Conservation (phyloP, 2,329 filamentous ascomycete species). For the Exophiala alcalophila region DNA sequence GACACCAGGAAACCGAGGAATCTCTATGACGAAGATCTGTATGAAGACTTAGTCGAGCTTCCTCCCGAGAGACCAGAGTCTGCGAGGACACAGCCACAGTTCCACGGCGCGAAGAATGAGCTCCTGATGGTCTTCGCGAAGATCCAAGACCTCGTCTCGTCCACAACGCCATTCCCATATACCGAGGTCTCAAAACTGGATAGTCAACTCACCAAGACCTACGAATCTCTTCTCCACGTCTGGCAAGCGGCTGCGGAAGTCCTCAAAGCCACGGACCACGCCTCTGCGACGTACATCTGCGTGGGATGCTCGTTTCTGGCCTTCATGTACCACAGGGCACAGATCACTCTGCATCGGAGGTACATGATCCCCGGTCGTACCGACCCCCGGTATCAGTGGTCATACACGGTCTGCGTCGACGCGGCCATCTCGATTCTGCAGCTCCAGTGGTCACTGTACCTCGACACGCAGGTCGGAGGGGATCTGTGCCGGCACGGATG, state of each 20-base stretch:
- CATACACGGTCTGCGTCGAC: slow-evolving; percentile 45
- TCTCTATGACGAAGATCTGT: slow-evolving; percentile 59
- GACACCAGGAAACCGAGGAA: slow-evolving; percentile 60
- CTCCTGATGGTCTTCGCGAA: slow-evolving; percentile 31
- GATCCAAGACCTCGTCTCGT: slow-evolving; percentile 26
- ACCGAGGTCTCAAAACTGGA: slow-evolving; percentile 29
- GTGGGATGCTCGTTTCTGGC: slow-evolving; percentile 35
- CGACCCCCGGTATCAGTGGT: slow-evolving; percentile 40
- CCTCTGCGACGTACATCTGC: slow-evolving; percentile 6
- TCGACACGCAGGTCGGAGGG: slow-evolving; percentile 41
- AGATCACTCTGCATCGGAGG: slow-evolving; percentile 38
- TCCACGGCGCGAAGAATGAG: slow-evolving; percentile 34
- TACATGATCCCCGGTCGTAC: slow-evolving; percentile 38
- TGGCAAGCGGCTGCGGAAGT: slow-evolving; percentile 18
- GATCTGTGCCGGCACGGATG: slow-evolving; percentile 42
- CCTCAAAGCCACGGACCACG: slow-evolving; percentile 8
- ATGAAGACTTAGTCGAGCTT: slow-evolving; percentile 48
- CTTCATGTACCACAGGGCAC: slow-evolving; percentile 35
- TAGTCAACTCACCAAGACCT: slow-evolving; percentile 23
- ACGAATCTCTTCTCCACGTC: slow-evolving; percentile 24
- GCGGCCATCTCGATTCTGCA: slow-evolving; percentile 45
- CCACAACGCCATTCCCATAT: slow-evolving; percentile 18
- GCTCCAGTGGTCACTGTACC: slow-evolving; percentile 45
- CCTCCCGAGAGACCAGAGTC: slow-evolving; percentile 52
- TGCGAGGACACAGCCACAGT: slow-evolving; percentile 42